phyloP scores from a whole-genome alignment of 192 early-diverging fungal species.

The Gigaspora rosea region DNA sequence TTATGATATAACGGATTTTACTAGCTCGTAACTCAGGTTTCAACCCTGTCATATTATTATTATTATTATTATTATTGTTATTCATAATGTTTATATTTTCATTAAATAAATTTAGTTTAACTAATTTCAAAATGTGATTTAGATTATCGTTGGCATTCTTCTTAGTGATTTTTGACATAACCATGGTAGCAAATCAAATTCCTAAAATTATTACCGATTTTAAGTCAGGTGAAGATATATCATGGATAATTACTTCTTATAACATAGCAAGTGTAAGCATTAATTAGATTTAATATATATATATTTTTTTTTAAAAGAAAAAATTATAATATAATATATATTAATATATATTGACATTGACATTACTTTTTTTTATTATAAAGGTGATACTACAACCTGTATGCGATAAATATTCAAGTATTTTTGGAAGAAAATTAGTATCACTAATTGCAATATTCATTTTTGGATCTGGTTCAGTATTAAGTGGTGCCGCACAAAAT shows the following conservation, averaged over 20 bases:
- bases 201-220: constrained; percentile 63
- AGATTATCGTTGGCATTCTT: constrained; percentile 50
- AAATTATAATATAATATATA: neutral
- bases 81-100: neutral
- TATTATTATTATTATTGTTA: neutral
- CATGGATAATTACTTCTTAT: constrained; percentile 80
- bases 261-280: constrained; percentile 17
- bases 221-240: constrained; percentile 58
- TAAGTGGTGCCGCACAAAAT: constrained; percentile 40
- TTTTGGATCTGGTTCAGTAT: constrained; percentile 37
- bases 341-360: too few relatives aligned
- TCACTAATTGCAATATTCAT: constrained; percentile 39
- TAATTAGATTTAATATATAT: neutral
- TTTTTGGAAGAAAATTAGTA: constrained; percentile 36
- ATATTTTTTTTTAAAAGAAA: neutral
- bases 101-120: too few relatives aligned
- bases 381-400: constrained; percentile 21
- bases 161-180: constrained; percentile 58
- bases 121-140: too few relatives aligned
- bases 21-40: too few relatives aligned
- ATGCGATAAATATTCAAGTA: constrained; percentile 6
- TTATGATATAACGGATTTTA: too few relatives aligned
- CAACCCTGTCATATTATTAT: too few relatives aligned
- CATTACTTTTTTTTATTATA: neutral
- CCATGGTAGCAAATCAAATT: constrained; percentile 61